Evolutionary conservation across 2,329 filamentous ascomycete species (phyloP).

Genomic region (Aspergillus novofumigatus): DNA sequence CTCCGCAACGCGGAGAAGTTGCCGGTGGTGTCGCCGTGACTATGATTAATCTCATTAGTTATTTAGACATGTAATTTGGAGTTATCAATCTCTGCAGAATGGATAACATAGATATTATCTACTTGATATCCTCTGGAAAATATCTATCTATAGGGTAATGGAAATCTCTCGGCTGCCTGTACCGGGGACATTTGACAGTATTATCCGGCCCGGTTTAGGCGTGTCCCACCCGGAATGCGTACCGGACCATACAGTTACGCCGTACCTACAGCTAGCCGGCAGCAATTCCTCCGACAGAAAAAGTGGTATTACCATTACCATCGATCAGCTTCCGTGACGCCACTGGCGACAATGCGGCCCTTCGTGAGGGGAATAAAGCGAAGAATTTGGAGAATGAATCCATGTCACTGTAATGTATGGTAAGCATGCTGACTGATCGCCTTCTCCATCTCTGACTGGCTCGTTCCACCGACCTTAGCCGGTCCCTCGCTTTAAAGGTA

Average conservation of each 20-base stretch:
- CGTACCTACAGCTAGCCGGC: no score
- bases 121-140: neutral
- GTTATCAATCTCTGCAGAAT: no score
- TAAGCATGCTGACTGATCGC: neutral
- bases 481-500: slow-evolving; percentile 11
- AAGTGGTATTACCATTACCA: neutral
- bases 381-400: neutral
- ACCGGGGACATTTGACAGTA: neutral
- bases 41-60: neutral
- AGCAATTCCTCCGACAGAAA: neutral
- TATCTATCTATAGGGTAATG: neutral
- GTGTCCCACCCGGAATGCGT: slow-evolving; percentile 13
- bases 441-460: slow-evolving; percentile 2
- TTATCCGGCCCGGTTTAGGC: slow-evolving; percentile 14
- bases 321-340: neutral
- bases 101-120: neutral
- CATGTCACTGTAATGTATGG: neutral
- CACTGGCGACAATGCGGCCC: neutral
- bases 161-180: neutral
- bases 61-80: neutral
- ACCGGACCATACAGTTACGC: slow-evolving; percentile 12
- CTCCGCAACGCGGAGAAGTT: neutral
- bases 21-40: neutral
- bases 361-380: neutral
- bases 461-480: slow-evolving; percentile 1